Conservation (phyloP, 1,139 yeast species). For the Saccharomyces hybrid region DNA sequence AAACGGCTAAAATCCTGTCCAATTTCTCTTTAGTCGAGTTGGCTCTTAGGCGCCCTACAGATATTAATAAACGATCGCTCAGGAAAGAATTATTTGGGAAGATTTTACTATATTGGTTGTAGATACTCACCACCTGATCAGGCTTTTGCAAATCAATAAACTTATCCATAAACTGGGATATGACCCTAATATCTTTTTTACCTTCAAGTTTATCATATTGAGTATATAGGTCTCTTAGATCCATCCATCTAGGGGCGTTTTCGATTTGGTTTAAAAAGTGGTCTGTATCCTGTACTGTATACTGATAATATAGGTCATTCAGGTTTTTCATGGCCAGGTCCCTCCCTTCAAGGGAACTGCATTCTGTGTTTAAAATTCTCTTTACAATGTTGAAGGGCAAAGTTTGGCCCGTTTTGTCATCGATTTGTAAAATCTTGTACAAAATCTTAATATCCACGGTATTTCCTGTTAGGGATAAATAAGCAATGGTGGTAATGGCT, state of each 20-base stretch:
- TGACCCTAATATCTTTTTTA: not conserved
- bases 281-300: not conserved
- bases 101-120: constrained; percentile 17
- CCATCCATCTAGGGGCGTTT: not conserved
- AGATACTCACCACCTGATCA: constrained; percentile 18
- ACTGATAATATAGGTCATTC: not conserved
- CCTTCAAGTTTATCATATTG: not conserved
- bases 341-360: constrained; percentile 2
- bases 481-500: constrained; percentile 21
- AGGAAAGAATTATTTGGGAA: constrained; percentile 7
- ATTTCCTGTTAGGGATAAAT: constrained; percentile 19
- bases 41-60: constrained; percentile 19
- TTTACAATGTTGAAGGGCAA: constrained; percentile 13
- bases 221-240: not conserved
- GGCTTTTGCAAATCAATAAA: constrained; percentile 17
- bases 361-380: constrained; percentile 4
- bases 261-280: not conserved
- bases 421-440: constrained; percentile 18
- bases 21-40: constrained; percentile 11
- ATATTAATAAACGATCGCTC: constrained; percentile 18
- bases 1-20: constrained; percentile 27
- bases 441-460: constrained; percentile 17
- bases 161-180: constrained; percentile 17
- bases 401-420: constrained; percentile 8
- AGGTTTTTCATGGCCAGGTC: constrained; percentile 4